Conservation (phyloP, 139 green algal genomes). For the Eudorina sp. region DNA sequence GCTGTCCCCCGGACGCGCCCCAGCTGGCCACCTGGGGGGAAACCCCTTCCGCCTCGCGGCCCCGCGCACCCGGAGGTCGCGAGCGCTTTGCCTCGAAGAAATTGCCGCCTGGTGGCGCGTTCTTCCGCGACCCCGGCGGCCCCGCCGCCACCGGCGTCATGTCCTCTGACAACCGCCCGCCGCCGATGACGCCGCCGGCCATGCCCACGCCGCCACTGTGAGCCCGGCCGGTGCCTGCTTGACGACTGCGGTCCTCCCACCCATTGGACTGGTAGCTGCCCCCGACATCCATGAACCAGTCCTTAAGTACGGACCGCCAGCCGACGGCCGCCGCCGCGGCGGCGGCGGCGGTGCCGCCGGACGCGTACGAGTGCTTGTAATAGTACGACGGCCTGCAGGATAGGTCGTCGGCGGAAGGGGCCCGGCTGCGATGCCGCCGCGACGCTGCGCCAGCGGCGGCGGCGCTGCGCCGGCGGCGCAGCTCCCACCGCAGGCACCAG, state of each 20-base stretch:
- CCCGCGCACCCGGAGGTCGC: slow-evolving; percentile 4
- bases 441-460: background rate
- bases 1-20: no score
- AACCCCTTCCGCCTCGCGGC: no score
- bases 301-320: background rate
- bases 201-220: background rate
- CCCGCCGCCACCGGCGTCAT: background rate
- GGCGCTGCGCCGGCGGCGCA: background rate
- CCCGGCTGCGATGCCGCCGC: background rate
- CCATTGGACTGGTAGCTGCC: background rate
- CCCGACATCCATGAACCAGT: background rate
- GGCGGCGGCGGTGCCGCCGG: background rate
- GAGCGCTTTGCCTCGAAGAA: slow-evolving; percentile 20
- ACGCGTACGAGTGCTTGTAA: background rate
- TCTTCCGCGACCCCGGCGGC: background rate
- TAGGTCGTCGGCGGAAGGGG: background rate
- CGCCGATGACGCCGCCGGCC: background rate
- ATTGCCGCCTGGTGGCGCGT: background rate
- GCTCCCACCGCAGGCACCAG: background rate
- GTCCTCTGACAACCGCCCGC: background rate
- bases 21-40: no score
- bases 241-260: background rate
- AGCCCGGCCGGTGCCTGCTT: background rate
- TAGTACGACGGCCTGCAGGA: background rate
- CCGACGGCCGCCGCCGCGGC: background rate